Evolutionary conservation across 2,329 filamentous ascomycete species (phyloP).

Genomic region (Fusarium caatingaense): DNA sequence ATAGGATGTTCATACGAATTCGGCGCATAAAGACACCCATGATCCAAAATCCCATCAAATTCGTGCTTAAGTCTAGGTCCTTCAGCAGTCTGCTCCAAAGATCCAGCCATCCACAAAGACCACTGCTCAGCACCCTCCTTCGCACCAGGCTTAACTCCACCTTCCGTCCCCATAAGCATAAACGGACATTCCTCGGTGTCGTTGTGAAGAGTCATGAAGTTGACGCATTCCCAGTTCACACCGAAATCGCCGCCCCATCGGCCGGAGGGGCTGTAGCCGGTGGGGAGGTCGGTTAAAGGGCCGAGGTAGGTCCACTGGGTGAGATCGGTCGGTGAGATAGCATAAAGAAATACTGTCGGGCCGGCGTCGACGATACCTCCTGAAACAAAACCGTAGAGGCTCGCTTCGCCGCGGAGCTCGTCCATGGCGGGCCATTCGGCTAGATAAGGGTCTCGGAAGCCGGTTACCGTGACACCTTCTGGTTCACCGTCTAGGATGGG

Average conservation of each 20-base stretch:
- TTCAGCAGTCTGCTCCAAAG: constrained; percentile 27
- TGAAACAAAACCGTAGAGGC: constrained; percentile 60
- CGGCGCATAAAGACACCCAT: constrained; percentile 61
- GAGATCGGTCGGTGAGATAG: constrained; percentile 53
- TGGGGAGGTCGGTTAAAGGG: constrained; percentile 54
- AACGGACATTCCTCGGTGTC: constrained; percentile 50
- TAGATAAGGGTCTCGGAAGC: constrained; percentile 52
- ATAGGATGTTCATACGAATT: constrained; percentile 61
- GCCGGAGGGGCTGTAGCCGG: constrained; percentile 52
- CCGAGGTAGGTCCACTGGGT: constrained; percentile 59
- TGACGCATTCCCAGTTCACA: constrained; percentile 63
- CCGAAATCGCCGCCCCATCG: constrained; percentile 63
- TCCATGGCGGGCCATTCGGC: constrained; percentile 47
- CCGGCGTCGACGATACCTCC: constrained; percentile 57
- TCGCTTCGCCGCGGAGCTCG: constrained; percentile 34
- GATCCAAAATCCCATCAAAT: constrained; percentile 60
- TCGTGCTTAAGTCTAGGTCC: constrained; percentile 48
- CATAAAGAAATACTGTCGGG: constrained; percentile 61
- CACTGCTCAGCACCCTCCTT: constrained; percentile 30
- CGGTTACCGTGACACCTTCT: constrained; percentile 44
- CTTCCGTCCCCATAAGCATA: constrained; percentile 60
- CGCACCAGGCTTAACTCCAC: constrained; percentile 44
- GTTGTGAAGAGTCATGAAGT: constrained; percentile 56
- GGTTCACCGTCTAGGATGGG: constrained; percentile 49
- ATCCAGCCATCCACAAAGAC: constrained; percentile 58